phyloP scores from a whole-genome alignment of 1,284 basidiomycete species.

The Microbotryum intermedium region DNA sequence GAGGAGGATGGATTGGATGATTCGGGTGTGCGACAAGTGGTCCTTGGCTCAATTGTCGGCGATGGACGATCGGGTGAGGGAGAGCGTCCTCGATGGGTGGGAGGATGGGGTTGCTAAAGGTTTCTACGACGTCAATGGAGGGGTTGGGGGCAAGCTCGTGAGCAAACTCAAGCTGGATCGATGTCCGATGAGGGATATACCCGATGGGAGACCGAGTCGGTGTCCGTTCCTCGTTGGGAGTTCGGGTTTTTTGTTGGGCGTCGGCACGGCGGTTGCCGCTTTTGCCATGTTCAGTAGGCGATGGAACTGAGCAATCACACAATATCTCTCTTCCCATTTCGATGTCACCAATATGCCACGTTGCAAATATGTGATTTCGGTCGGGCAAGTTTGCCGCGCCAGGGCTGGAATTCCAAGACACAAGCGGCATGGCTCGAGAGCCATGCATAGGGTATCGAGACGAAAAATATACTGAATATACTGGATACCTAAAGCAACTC shows the following conservation, averaged over 20 bases:
- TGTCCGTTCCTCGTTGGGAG: constrained; percentile 24
- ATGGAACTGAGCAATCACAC: neutral
- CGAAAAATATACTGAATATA: too few species aligned
- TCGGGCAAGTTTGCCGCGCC: too few species aligned
- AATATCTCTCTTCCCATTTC: too few species aligned
- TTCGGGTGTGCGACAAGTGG: constrained; percentile 78
- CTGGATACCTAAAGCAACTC: too few species aligned
- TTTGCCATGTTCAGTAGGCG: neutral
- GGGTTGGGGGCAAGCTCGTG: neutral
- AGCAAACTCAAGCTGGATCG: constrained; percentile 1
- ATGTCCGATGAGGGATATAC: constrained; percentile 18
- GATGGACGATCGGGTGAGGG: constrained; percentile 50
- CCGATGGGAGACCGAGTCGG: constrained; percentile 13
- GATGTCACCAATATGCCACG: too few species aligned
- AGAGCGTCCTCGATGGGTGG: constrained; percentile 38
- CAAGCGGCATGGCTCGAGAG: too few species aligned
- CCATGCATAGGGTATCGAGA: too few species aligned
- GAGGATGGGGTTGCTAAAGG: constrained; percentile 35
- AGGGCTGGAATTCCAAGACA: too few species aligned
- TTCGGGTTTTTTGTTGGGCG: constrained; percentile 15
- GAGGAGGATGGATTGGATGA: constrained; percentile 91
- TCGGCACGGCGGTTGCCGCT: neutral
- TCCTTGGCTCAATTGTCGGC: constrained; percentile 61
- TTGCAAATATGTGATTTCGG: too few species aligned
- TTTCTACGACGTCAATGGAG: constrained; percentile 25